Conservation (phyloP, 164 flowering plant species). For the Houttuynia cordata region DNA sequence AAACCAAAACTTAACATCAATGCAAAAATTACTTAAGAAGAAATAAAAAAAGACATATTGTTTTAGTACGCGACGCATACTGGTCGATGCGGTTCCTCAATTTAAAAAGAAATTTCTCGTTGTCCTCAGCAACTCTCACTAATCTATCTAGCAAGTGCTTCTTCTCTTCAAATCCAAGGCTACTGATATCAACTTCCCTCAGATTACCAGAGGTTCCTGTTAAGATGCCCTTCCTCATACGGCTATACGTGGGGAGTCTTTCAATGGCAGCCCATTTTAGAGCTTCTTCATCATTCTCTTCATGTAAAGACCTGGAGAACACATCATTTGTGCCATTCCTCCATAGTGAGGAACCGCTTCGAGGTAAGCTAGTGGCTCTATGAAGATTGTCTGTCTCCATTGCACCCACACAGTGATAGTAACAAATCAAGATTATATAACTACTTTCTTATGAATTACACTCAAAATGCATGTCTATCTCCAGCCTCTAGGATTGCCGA, state of each 20-base stretch:
- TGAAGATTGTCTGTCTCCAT: no score
- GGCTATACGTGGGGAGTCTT: constrained; percentile 14
- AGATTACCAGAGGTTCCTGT: constrained; percentile 4
- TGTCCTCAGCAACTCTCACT: constrained; percentile 69
- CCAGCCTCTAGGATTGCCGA: no score
- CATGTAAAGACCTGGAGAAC: constrained; percentile 9
- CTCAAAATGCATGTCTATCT: no score
- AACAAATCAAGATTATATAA: no score
- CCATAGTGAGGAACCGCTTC: constrained; percentile 3
- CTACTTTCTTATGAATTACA: no score
- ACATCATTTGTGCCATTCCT: constrained; percentile 8
- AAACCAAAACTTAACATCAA: background rate
- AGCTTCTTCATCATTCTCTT: constrained; percentile 19
- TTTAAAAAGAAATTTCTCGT: constrained; percentile 70
- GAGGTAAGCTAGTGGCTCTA: no score
- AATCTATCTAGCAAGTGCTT: constrained; percentile 58
- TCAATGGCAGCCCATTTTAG: constrained; percentile 19
- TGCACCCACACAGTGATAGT: no score
- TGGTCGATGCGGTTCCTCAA: constrained; percentile 60
- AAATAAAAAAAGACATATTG: constrained; percentile 2
- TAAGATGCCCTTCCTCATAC: constrained; percentile 10
- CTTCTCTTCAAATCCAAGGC: constrained; percentile 43
- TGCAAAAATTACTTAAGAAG: background rate
- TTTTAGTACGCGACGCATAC: constrained; percentile 14
- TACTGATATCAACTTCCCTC: constrained; percentile 60